A percentile compares a stretch with the other conserved stretches of the same genome.
Evolutionary conservation across 1,139 yeast genomes (phyloP).

Genomic region (Blastobotrys illinoisensis): DNA sequence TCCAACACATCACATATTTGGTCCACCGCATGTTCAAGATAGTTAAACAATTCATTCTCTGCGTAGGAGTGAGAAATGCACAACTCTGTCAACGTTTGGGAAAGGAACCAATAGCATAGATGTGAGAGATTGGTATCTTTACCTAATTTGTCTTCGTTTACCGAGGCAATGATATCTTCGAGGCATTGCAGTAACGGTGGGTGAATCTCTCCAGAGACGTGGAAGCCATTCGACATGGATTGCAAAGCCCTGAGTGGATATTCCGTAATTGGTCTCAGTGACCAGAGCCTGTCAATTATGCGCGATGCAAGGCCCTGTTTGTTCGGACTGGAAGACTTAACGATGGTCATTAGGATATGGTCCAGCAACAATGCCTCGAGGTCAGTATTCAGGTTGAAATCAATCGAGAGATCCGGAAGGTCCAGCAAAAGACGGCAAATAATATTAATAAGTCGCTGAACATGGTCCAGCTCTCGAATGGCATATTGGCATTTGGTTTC

Average conservation of each 20-base stretch:
- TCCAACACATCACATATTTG: constrained; percentile 10
- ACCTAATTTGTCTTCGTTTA: background rate
- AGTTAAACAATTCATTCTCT: constrained; percentile 12
- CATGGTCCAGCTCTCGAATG: background rate
- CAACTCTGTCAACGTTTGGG: background rate
- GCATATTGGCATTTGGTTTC: background rate
- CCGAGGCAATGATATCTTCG: background rate
- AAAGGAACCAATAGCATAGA: background rate
- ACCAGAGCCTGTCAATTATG: constrained; percentile 1
- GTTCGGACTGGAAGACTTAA: constrained; percentile 8
- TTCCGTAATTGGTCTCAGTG: background rate
- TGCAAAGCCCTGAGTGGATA: constrained; percentile 5
- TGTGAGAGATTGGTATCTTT: background rate
- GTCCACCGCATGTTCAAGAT: constrained; percentile 12
- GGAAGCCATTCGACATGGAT: constrained; percentile 4
- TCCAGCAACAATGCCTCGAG: constrained; percentile 2
- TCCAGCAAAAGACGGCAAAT: constrained; percentile 7
- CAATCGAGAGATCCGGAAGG: background rate
- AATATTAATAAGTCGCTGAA: constrained; percentile 3
- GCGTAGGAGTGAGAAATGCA: constrained; percentile 10
- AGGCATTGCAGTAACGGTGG: background rate
- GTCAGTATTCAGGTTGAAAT: background rate
- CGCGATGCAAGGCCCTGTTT: background rate
- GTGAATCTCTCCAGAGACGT: constrained; percentile 3
- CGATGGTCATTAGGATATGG: constrained; percentile 6